phyloP scores from a whole-genome alignment of 306 rosid species.

The Casuarina glauca region DNA sequence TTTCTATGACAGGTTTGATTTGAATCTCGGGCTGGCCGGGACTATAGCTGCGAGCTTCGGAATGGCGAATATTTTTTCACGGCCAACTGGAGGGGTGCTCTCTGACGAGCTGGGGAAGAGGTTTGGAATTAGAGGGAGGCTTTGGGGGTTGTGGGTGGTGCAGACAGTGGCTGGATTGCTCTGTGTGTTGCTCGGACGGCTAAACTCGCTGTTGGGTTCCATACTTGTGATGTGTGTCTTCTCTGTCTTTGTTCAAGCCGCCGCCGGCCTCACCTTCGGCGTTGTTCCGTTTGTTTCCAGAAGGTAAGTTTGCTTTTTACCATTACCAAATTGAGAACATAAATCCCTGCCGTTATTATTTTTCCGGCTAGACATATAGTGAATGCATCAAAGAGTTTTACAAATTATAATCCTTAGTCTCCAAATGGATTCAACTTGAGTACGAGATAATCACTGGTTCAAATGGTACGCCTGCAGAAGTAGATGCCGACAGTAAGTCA shows the following conservation, averaged over 20 bases:
- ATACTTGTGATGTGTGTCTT: conserved; percentile 50
- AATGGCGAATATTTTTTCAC: conserved; percentile 46
- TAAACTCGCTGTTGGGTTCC: conserved; percentile 47
- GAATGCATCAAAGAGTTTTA: too few species aligned
- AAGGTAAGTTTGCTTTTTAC: conserved; percentile 32
- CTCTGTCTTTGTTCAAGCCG: conserved; percentile 53
- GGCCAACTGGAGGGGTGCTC: conserved; percentile 56
- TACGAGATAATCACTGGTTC: too few species aligned
- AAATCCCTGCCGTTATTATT: too few species aligned
- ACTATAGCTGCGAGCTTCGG: conserved; percentile 61
- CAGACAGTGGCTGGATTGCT: conserved; percentile 49
- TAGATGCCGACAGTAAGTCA: not conserved
- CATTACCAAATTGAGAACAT: not conserved
- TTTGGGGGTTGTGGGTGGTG: conserved; percentile 58
- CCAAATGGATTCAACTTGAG: too few species aligned
- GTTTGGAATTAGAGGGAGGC: conserved; percentile 59
- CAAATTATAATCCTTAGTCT: too few species aligned
- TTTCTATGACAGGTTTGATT: conserved; percentile 50
- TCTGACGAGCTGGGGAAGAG: conserved; percentile 50
- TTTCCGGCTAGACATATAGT: too few species aligned
- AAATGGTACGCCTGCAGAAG: too few species aligned
- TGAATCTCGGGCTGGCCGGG: conserved; percentile 49
- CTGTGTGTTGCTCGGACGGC: conserved; percentile 48
- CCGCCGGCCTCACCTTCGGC: conserved; percentile 55
- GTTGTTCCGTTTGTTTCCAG: conserved; percentile 60